Base-by-base conservation (phyloP, 495 filamentous ascomycete genomes). In the Cenococcum geophilum region DNA sequence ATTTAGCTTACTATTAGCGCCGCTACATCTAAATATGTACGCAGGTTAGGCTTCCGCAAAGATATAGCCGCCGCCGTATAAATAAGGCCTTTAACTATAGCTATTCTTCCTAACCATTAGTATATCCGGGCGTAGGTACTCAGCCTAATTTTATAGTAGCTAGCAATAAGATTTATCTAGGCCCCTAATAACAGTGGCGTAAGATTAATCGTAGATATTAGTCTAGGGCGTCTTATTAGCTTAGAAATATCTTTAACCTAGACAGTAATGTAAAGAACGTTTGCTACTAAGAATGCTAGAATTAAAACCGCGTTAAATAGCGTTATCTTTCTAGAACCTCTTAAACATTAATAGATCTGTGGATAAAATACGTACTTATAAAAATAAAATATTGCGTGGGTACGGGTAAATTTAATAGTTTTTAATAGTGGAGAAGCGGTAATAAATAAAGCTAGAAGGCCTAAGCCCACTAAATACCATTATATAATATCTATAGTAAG, bases 351-450 rank as follows among this genome's bases (percentile, higher is more conserved):
- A 48, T 49, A 16, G 25, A 58, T 9, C 18, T 48, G 37, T 27
- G 40, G 56, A 25, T 58, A 58, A 18, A 22, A 48, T 37, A 58
- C 18, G 20, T 58, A n/a, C 56, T 58, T 58, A 27, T 47, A 35
- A 22, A 58, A 48, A 47, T 48, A 58, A 22, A 58, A 5, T 5
- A 16, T 47, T 20, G 11, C n/a, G 56, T 20, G 18, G 16, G 56
- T 48, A 1, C n/a, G 40, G 23, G 37, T 11, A 27, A 58, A 8
- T 47, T 32, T 45, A 4, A 27, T 48, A 10, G 11, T 10, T 18
- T 4, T 45, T 45, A 45, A 16, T 16, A 45, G 11, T 14, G 4
- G 2, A 45, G 3, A 45, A 14, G 40, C 4, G 11, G 11, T 45
- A 14, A 45, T 14, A 14, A 10, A 4, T 16, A 45, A 45, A 45